Percentiles rank a stretch among this genome's conserved stretches.
Evolutionary conservation across 2,329 filamentous ascomycete species (phyloP).

Genomic region (Coniochaeta sp.): DNA sequence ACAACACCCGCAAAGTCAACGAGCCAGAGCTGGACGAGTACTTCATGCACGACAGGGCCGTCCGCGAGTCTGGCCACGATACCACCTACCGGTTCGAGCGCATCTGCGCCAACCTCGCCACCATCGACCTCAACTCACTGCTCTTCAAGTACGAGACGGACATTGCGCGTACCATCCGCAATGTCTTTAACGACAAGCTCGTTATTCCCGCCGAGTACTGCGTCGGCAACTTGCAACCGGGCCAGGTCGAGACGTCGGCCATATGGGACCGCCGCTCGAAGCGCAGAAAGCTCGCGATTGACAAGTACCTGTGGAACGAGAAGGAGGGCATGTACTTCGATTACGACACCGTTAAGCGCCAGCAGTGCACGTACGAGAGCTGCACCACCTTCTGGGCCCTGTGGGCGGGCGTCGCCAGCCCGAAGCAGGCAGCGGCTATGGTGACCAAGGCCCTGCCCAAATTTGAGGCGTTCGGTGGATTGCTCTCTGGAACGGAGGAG

Average conservation of each 20-base stretch:
- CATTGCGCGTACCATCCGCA: conserved; percentile 80
- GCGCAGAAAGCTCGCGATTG: conserved; percentile 75
- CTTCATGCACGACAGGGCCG: conserved; percentile 91
- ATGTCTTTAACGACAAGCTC: conserved; percentile 75
- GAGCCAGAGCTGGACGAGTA: conserved; percentile 93
- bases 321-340: conserved; percentile 95
- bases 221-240: conserved; percentile 56
- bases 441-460: conserved; percentile 75
- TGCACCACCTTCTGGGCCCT: conserved; percentile 96
- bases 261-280: conserved; percentile 86
- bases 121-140: conserved; percentile 88
- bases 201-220: conserved; percentile 79
- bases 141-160: conserved; percentile 97
- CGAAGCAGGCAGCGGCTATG: conserved; percentile 77
- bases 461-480: conserved; percentile 81
- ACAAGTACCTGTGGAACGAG: conserved; percentile 92
- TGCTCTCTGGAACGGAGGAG: conserved; percentile 83
- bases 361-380: conserved; percentile 79
- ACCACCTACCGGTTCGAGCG: conserved; percentile 90
- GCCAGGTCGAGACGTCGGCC: conserved; percentile 73
- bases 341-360: conserved; percentile 78
- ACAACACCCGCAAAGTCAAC: conserved; percentile 68
- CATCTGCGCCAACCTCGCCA: conserved; percentile 81
- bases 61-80: conserved; percentile 94
- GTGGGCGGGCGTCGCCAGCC: conserved; percentile 86